phyloP scores from a whole-genome alignment of 352 stramenopile genomes.

The Phytophthora palmivora region DNA sequence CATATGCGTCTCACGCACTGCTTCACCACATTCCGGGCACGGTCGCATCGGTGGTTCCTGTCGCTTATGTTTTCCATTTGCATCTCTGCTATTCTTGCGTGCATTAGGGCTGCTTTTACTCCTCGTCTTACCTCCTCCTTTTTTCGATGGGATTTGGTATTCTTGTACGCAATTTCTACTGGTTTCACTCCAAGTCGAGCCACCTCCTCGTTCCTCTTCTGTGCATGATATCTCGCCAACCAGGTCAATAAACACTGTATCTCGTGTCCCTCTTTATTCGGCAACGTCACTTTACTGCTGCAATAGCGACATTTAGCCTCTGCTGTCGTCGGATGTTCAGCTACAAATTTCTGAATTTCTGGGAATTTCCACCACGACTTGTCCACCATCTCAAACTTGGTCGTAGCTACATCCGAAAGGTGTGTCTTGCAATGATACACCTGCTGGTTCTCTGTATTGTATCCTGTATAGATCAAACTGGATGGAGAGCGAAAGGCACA shows the following conservation, averaged over 20 bases:
- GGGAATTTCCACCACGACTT: slow-evolving; percentile 54
- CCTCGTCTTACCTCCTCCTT: slow-evolving; percentile 25
- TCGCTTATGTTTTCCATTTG: slow-evolving; percentile 46
- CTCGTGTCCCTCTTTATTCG: slow-evolving; percentile 59
- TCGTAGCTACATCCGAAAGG: slow-evolving; percentile 62
- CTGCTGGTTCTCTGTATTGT: slow-evolving; percentile 79
- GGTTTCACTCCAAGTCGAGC: slow-evolving; percentile 42
- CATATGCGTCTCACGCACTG: slow-evolving; percentile 68
- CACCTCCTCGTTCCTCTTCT: slow-evolving; percentile 48
- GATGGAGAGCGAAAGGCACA: slow-evolving; percentile 82
- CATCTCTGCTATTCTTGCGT: slow-evolving; percentile 18
- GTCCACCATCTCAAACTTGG: slow-evolving; percentile 76
- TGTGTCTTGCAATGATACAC: slow-evolving; percentile 88
- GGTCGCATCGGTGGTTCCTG: slow-evolving; percentile 45
- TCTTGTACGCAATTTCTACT: slow-evolving; percentile 49
- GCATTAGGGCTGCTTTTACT: slow-evolving; percentile 22
- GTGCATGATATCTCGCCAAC: slow-evolving; percentile 56
- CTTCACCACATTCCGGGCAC: slow-evolving; percentile 75
- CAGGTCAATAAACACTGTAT: slow-evolving; percentile 67
- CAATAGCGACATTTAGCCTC: slow-evolving; percentile 70
- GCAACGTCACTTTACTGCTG: slow-evolving; percentile 46
- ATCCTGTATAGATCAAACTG: slow-evolving; percentile 80
- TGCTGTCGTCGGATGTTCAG: slow-evolving; percentile 26
- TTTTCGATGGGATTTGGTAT: slow-evolving; percentile 44
- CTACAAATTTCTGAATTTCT: slow-evolving; percentile 34